Base-by-base conservation (phyloP, 2,329 filamentous ascomycete genomes). In the Botrytis pseudocinerea region DNA sequence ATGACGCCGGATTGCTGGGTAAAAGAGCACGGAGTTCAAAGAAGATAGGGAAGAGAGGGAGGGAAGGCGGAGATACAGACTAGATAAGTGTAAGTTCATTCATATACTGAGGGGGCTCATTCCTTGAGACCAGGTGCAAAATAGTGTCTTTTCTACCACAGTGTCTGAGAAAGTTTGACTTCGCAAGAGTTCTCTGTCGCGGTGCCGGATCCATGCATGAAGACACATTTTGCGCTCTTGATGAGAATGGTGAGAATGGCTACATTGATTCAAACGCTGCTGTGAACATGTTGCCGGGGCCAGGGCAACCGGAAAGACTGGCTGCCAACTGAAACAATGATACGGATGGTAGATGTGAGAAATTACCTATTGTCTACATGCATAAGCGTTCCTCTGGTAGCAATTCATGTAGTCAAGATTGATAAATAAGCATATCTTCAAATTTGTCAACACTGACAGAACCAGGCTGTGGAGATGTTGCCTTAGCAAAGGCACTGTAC, bases 1-100 rank as follows among this genome's bases (percentile, higher is more conserved):
- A 69, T 80, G 84, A 71, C 87, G 86, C 69, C 83, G 84, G 57
- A 82, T 84, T 20, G 75, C 74, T 4, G 84, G 85, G 54, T 84
- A 84, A 76, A 83, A 85, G 61, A 85, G 86, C 74, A 83, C 83
- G 74, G 82, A 80, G 79, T 81, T 78, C 12, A 64, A 74, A 42
- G 75, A 77, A 42, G 73, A 75, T 4, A 64, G 51, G 18, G 61
- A 28, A 2, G 71, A 74, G n/a, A 74, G 71, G 1, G 71, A 76
- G 63, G 59, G 44, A 2, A 62, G 77, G n/a, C 81, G 83, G 35
- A 83, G 83, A 18, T 89, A 87, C 88, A 82, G 82, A 18, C 80
- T 90, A 59, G 88, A 90, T 82, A 89, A 89, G 81, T 90, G 88
- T 82, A 90, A 90, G 80, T 89, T 88, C 78, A 82, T 89, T 59